Evolutionary conservation across 306 rosid genomes (phyloP), one percentile per base, ranked within the genome.

Genomic region (Ormosia emarginata): DNA sequence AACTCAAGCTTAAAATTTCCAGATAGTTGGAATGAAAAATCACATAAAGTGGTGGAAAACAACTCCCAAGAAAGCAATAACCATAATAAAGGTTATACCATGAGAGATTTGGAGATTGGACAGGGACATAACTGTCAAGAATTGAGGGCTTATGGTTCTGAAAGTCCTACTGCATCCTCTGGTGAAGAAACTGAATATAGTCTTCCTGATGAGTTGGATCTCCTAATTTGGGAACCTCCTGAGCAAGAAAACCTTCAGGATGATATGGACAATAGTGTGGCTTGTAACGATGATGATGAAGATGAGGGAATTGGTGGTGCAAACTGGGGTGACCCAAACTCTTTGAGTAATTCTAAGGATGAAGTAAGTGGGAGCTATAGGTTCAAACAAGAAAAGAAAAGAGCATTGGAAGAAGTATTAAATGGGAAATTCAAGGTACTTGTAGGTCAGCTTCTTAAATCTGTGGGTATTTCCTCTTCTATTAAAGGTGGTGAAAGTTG

Each of bases 151-250:
- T 80, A 37, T 34, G 64, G 67, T 77, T 46, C 85, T 83, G 92
- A 24, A 24, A 24, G 24, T 24, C 58, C 62, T 73, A 71, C 34
- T 56, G 70, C 62, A 50, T 55, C 87, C 29, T 52, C 46, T 67
- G 57, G 39, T 18, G 93, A 85, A 47, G 96, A 87, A 75, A 55
- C 77, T 67, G 96, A 81, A 81, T 75, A 84, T 71, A 85, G 88
- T 76, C 44, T 88, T 41, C 84, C 87, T 41, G 86, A 82, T 88
- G 87, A 88, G 49, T 65, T 70, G 69, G 90, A 91, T 82, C 40
- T 81, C 77, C 86, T 83, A 83, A 86, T 86, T 18, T 96, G 98
- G 98, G 92, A 91, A 81, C 94, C 89, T 80, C 99, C 99, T 14
- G 97, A 86, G 72, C 94, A 98, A 53, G 96, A 92, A 84, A 87